These are phyloP conservation scores for Melanogaster broomeanus DNA, from an alignment of 768 basidiomycete species.

Conservation along the genomic window DNA sequence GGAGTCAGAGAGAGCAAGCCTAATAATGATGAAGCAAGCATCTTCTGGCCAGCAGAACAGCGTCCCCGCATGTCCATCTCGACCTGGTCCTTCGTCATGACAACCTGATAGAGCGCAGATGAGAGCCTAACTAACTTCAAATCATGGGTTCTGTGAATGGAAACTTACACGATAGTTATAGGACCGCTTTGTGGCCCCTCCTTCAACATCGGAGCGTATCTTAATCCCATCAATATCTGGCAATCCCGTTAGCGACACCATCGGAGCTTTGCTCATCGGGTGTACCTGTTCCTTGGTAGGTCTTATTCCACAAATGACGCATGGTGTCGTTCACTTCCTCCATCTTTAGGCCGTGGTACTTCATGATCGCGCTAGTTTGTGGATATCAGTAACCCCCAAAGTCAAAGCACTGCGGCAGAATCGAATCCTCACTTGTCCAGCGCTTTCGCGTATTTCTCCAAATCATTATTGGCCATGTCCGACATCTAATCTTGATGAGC, in stretches of 20 bases:
- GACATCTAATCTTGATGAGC: conserved; percentile 64
- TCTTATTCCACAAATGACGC: conserved; percentile 97
- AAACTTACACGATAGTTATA: conserved; percentile 91
- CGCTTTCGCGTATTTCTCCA: conserved; percentile 98
- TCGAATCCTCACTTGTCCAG: conserved; percentile 77
- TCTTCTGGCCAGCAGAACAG: conserved; percentile 98
- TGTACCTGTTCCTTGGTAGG: conserved; percentile 96
- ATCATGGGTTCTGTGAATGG: conserved; percentile 3
- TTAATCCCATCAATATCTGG: conserved; percentile 97
- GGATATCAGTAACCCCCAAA: conserved; percentile 17
- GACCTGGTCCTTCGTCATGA: conserved; percentile 98
- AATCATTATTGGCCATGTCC: conserved; percentile 95
- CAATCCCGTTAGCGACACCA: conserved; percentile 10
- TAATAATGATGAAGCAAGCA: conserved; percentile 98
- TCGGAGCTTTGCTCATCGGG: background rate
- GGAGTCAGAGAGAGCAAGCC: conserved; percentile 94
- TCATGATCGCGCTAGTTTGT: conserved; percentile 92
- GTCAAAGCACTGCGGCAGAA: background rate
- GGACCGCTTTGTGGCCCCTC: conserved; percentile 83
- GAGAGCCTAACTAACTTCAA: conserved; percentile 12
- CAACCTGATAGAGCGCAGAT: conserved; percentile 64
- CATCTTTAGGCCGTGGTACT: conserved; percentile 97
- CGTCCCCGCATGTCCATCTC: conserved; percentile 99
- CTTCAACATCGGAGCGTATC: conserved; percentile 92
- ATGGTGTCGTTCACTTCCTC: conserved; percentile 99